Conservation (phyloP, 192 early-diverging fungal genomes). For the Entomortierella beljakovae region DNA sequence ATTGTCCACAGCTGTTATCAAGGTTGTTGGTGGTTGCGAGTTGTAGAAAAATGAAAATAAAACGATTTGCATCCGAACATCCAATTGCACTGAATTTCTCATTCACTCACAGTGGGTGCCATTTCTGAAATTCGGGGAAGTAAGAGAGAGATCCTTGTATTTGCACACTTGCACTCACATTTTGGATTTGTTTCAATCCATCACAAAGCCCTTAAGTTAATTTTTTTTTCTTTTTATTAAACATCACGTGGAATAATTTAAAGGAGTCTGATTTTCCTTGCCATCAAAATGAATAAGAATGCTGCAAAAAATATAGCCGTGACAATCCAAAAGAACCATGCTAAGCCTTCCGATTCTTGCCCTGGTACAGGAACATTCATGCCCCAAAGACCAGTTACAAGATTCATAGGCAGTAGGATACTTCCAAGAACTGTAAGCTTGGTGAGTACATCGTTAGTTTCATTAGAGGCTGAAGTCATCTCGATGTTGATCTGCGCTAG, state of each 20-base stretch:
- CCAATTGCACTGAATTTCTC: neutral
- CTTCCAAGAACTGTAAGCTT: conserved; percentile 90
- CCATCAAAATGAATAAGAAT: conserved; percentile 42
- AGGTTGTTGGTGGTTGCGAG: no score
- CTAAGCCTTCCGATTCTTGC: conserved; percentile 56
- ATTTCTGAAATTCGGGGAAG: conserved; percentile 56
- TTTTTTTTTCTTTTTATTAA: neutral
- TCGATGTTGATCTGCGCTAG: conserved; percentile 83
- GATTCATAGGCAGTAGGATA: conserved; percentile 90
- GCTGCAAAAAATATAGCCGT: conserved; percentile 44
- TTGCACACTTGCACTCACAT: conserved; percentile 19
- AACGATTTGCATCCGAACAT: neutral
- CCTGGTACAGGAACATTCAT: conserved; percentile 79
- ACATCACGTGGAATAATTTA: neutral
- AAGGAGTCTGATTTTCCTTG: conserved; percentile 37
- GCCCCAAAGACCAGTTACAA: conserved; percentile 80
- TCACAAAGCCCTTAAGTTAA: conserved; percentile 12
- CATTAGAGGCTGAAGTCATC: conserved; percentile 78
- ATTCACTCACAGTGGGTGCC: conserved; percentile 56
- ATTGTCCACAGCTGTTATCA: neutral
- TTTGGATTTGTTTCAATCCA: conserved; percentile 24
- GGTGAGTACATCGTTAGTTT: conserved; percentile 89
- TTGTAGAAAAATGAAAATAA: neutral
- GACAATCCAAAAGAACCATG: conserved; percentile 71
- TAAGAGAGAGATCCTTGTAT: conserved; percentile 34